Percentiles rank a stretch among this genome's conserved stretches.
Evolutionary conservation across 441 rosid species (phyloP).

Genomic region (Lepidium campestre): DNA sequence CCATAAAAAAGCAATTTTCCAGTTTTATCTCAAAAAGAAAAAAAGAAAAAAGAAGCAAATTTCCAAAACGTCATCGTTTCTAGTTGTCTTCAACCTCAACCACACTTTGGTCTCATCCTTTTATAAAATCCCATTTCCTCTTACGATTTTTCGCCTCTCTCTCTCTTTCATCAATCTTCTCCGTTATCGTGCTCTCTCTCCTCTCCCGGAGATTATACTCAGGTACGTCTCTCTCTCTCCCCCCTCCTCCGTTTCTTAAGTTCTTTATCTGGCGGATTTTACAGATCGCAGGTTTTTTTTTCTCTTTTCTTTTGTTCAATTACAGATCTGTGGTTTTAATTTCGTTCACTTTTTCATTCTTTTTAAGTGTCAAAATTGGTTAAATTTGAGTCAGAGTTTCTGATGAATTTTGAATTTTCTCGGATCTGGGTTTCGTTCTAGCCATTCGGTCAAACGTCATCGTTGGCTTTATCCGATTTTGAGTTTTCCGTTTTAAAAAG

Average conservation of each 20-base stretch:
- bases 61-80: slow-evolving; percentile 28
- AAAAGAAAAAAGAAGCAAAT: too few relatives aligned
- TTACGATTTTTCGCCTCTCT: slow-evolving; percentile 19
- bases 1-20: slow-evolving; percentile 13
- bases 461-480: background rate
- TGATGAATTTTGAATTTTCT: background rate
- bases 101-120: slow-evolving; percentile 11
- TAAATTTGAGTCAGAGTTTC: background rate
- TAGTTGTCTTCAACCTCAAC: slow-evolving; percentile 30
- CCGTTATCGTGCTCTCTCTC: background rate
- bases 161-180: background rate
- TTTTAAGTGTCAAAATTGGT: background rate
- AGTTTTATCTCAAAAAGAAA: background rate
- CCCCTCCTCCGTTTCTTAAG: background rate
- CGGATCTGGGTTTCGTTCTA: slow-evolving; percentile 8
- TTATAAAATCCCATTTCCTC: slow-evolving; percentile 18
- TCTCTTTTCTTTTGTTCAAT: background rate
- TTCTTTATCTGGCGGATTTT: background rate
- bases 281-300: background rate
- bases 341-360: background rate
- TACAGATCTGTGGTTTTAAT: slow-evolving; percentile 9
- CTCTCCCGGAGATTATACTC: slow-evolving; percentile 8
- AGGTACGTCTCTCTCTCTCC: slow-evolving; percentile 8
- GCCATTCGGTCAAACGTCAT: slow-evolving; percentile 8
- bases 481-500: background rate